Evolutionary conservation across 306 rosid species (phyloP).

Genomic region (Trifolium pratense): DNA sequence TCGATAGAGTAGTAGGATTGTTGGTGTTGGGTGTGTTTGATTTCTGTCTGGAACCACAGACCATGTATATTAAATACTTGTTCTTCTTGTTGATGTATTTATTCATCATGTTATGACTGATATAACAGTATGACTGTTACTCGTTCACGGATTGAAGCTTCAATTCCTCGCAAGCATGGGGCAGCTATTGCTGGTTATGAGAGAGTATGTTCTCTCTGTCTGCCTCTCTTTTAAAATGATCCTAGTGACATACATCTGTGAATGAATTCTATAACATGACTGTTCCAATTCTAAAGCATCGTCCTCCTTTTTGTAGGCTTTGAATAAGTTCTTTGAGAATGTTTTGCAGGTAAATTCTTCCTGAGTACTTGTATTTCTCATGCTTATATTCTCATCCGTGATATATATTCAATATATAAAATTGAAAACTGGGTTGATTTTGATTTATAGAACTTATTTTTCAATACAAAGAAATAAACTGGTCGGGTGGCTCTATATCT

Average conservation of each 20-base stretch:
- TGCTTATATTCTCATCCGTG: slow-evolving; percentile 25
- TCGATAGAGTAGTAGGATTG: slow-evolving; percentile 13
- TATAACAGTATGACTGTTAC: slow-evolving; percentile 79
- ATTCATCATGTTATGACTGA: slow-evolving; percentile 40
- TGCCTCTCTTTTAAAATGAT: background rate
- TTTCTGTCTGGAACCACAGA: slow-evolving; percentile 21
- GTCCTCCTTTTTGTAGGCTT: slow-evolving; percentile 67
- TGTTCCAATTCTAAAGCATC: slow-evolving; percentile 36
- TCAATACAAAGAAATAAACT: slow-evolving; percentile 17
- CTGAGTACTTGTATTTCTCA: slow-evolving; percentile 31
- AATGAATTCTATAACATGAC: slow-evolving; percentile 30
- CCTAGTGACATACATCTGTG: slow-evolving; percentile 11
- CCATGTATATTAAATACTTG: slow-evolving; percentile 24
- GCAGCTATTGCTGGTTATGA: slow-evolving; percentile 96
- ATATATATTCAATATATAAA: slow-evolving; percentile 31
- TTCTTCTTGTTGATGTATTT: slow-evolving; percentile 19
- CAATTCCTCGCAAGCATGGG: slow-evolving; percentile 99
- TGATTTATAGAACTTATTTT: slow-evolving; percentile 25
- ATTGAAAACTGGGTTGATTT: slow-evolving; percentile 17
- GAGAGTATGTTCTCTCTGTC: slow-evolving; percentile 56
- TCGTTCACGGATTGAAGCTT: slow-evolving; percentile 87
- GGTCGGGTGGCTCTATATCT: slow-evolving; percentile 13
- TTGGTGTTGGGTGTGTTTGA: slow-evolving; percentile 28
- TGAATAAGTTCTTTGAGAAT: slow-evolving; percentile 87
- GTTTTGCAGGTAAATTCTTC: slow-evolving; percentile 71